Evolutionary conservation across 306 rosid species (phyloP).

Genomic region (Glycyrrhiza uralensis): DNA sequence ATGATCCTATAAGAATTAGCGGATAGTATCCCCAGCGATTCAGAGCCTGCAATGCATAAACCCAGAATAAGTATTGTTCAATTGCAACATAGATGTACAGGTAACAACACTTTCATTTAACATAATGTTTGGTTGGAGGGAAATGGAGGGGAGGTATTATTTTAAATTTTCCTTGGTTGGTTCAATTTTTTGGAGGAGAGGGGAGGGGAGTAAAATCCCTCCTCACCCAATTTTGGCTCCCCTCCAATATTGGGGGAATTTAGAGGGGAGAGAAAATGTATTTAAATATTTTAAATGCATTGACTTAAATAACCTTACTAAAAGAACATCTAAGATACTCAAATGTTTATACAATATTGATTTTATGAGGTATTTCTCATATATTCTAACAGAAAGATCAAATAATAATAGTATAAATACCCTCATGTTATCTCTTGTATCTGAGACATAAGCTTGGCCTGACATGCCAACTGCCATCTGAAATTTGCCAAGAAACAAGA

Average conservation of each 20-base stretch:
- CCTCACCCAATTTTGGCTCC: too few relatives aligned
- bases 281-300: too few relatives aligned
- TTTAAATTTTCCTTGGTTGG: too few relatives aligned
- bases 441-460: constrained; percentile 61
- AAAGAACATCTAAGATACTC: neutral
- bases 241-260: too few relatives aligned
- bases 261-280: too few relatives aligned
- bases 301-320: too few relatives aligned
- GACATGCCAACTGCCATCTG: constrained; percentile 99
- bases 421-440: constrained; percentile 87
- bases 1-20: constrained; percentile 89
- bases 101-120: neutral
- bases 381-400: neutral
- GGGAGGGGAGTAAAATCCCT: too few relatives aligned
- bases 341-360: neutral
- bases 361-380: neutral
- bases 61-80: neutral
- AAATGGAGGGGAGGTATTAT: too few relatives aligned
- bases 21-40: constrained; percentile 98
- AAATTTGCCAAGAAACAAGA: constrained; percentile 37
- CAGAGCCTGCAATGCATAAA: constrained; percentile 62
- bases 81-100: constrained; percentile 15
- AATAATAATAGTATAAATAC: constrained; percentile 36
- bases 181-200: too few relatives aligned
- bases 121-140: too few relatives aligned